Base-by-base conservation (phyloP, 192 early-diverging fungal genomes). In the Gigaspora rosea region DNA sequence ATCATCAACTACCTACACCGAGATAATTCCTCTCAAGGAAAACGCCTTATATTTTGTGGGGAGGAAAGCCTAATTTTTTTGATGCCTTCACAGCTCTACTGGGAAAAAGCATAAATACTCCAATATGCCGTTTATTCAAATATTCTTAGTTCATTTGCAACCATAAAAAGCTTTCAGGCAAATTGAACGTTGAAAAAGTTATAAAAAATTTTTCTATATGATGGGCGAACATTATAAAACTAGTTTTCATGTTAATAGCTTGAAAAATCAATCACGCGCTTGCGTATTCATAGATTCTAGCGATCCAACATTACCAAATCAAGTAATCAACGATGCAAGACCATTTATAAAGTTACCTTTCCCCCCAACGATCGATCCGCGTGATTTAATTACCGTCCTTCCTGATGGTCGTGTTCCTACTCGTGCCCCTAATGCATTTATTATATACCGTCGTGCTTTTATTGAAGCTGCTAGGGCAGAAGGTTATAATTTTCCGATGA, bases 401-500 rank as follows among this genome's bases (percentile, higher is more conserved):
- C 52, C 52, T 54, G 52, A 54, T 54, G 52, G 52, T 54, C 52
- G 52, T 54, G 52, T 54, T 12, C 52, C 52, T 18, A 54, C 52
- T 13, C 52, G 52, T 12, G 52, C 67, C 4, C 67, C 67, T 46
- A 70, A 70, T 51, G 67, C 67, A 11, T 70, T 70, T 50, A 70
- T 70, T 51, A 46, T 70, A n/a, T 70, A 50, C 18, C 36, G 67
- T 0, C 12, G 67, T 4, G 49, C 20, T 22, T 70, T 70, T 16
- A 36, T 70, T 4, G 48, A 50, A 50, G 49, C 48, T 51, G 67
- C 67, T 48, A 15, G 20, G 3, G 41, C 67, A 4, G n/a, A 50
- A 16, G 67, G 67, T 36, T 70, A 70, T 70, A 70, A 70, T 35
- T 16, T 70, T 70, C 67, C 67, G 13, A 70, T 70, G 67, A 70